Evolutionary conservation across 192 early-diverging fungal species (phyloP).

Genomic region (Diversispora eburnea): DNA sequence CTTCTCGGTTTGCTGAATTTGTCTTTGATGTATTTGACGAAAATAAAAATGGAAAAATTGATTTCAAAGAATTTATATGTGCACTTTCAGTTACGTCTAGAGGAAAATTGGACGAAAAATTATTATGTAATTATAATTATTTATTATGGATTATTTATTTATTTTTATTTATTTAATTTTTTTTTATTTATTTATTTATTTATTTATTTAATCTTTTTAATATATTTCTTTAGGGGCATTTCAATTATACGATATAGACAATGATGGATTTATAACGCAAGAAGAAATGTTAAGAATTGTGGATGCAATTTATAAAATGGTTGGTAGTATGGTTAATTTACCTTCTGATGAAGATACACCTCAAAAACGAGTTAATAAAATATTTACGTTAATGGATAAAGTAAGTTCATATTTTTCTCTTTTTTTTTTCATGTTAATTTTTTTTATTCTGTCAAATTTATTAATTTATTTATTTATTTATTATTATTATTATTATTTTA

Average conservation of each 20-base stretch:
- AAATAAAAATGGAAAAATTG: constrained; percentile 85
- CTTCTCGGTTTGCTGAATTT: constrained; percentile 82
- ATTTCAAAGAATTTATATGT: constrained; percentile 89
- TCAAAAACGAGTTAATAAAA: constrained; percentile 86
- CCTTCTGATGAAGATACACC: constrained; percentile 90
- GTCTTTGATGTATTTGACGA: constrained; percentile 90
- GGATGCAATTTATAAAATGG: constrained; percentile 94
- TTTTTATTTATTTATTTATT: neutral
- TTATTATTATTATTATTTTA: neutral
- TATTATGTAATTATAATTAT: constrained; percentile 59
- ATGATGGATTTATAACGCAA: constrained; percentile 80
- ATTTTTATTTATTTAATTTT: neutral
- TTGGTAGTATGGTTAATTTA: constrained; percentile 86
- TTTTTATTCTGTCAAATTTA: neutral
- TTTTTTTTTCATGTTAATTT: no score
- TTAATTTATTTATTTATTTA: neutral
- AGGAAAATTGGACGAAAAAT: constrained; percentile 79
- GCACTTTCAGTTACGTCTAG: constrained; percentile 83
- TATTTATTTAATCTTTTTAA: neutral
- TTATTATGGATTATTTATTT: neutral
- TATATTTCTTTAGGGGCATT: constrained; percentile 60
- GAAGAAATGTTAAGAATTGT: constrained; percentile 90
- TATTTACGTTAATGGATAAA: constrained; percentile 85
- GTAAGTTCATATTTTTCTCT: constrained; percentile 38
- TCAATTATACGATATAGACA: constrained; percentile 88